These are phyloP conservation scores for Morella rubra DNA, from an alignment of 306 rosid species.

Conservation along the genomic window DNA sequence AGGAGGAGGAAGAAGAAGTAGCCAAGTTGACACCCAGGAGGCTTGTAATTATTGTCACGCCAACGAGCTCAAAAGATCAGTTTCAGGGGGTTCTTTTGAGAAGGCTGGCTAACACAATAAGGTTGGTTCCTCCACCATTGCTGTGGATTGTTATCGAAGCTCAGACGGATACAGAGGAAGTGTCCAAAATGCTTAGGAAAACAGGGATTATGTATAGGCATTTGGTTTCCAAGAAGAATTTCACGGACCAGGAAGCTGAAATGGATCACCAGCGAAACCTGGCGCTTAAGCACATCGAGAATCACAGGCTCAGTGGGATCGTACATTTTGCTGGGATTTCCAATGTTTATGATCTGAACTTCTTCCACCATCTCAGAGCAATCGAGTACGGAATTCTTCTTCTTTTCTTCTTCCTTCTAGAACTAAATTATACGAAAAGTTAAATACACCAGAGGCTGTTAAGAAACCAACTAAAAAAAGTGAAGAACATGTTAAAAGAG, in stretches of 20 bases:
- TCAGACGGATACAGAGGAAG: slow-evolving; percentile 44
- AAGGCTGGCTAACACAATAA: slow-evolving; percentile 68
- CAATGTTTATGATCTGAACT: slow-evolving; percentile 79
- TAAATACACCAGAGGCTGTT: too few species aligned
- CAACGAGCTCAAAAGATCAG: slow-evolving; percentile 60
- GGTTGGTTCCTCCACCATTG: slow-evolving; percentile 72
- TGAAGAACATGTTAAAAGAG: too few species aligned
- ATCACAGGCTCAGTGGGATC: slow-evolving; percentile 78
- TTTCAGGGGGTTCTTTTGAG: slow-evolving; percentile 59
- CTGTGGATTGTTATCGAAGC: slow-evolving; percentile 84
- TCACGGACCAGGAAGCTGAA: slow-evolving; percentile 75
- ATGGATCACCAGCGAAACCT: slow-evolving; percentile 81
- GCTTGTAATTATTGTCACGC: slow-evolving; percentile 70
- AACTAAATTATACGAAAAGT: background rate
- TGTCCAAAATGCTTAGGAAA: slow-evolving; percentile 57
- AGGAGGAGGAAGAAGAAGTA: slow-evolving; percentile 4
- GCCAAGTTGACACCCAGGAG: slow-evolving; percentile 40
- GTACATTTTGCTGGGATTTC: slow-evolving; percentile 91
- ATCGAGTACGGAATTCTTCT: slow-evolving; percentile 58
- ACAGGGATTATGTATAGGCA: slow-evolving; percentile 90
- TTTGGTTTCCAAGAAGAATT: slow-evolving; percentile 71
- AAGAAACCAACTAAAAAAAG: too few species aligned
- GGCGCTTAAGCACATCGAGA: slow-evolving; percentile 85
- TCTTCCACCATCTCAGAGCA: slow-evolving; percentile 82
- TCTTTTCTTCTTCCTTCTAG: background rate